Evolutionary conservation across 2,329 filamentous ascomycete species (phyloP).

Genomic region (Metarhizium rileyi): DNA sequence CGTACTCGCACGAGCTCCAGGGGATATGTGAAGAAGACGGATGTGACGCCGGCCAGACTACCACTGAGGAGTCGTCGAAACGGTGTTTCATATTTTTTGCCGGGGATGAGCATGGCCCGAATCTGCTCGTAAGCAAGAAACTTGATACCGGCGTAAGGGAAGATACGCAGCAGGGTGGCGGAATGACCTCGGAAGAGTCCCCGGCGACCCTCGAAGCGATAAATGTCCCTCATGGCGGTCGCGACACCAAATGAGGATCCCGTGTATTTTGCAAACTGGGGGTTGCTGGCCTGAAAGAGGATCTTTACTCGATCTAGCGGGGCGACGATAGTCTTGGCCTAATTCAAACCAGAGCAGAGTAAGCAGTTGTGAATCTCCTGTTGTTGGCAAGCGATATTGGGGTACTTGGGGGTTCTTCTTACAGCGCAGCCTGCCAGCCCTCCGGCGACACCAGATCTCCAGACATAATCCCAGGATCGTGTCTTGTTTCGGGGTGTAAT

Average conservation of each 20-base stretch:
- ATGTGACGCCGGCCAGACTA: conserved; percentile 71
- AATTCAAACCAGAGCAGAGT: conserved; percentile 4
- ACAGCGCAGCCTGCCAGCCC: conserved; percentile 88
- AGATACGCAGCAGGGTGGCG: conserved; percentile 86
- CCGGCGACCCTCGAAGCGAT: conserved; percentile 57
- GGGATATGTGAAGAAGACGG: conserved; percentile 93
- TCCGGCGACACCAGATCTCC: conserved; percentile 76
- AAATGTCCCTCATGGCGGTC: conserved; percentile 78
- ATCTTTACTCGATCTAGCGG: conserved; percentile 98
- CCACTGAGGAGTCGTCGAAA: conserved; percentile 66
- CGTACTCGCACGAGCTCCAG: conserved; percentile 88
- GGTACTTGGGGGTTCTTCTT: conserved; percentile 27
- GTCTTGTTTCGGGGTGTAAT: conserved; percentile 35
- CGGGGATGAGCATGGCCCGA: conserved; percentile 65
- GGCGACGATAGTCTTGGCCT: conserved; percentile 94
- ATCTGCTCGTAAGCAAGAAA: conserved; percentile 98
- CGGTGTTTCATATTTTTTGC: conserved; percentile 66
- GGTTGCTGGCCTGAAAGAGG: conserved; percentile 91
- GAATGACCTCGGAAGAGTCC: conserved; percentile 92
- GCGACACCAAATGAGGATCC: conserved; percentile 79
- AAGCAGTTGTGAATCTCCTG: conserved; percentile 5
- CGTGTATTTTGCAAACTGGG: conserved; percentile 86
- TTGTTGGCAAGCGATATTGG: background rate
- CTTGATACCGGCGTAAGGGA: conserved; percentile 95
- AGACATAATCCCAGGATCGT: conserved; percentile 72